A percentile compares a stretch with the other conserved stretches of the same genome.
Conservation (phyloP, 495 filamentous ascomycete genomes). For the Hypomontagnella monticulosa region DNA sequence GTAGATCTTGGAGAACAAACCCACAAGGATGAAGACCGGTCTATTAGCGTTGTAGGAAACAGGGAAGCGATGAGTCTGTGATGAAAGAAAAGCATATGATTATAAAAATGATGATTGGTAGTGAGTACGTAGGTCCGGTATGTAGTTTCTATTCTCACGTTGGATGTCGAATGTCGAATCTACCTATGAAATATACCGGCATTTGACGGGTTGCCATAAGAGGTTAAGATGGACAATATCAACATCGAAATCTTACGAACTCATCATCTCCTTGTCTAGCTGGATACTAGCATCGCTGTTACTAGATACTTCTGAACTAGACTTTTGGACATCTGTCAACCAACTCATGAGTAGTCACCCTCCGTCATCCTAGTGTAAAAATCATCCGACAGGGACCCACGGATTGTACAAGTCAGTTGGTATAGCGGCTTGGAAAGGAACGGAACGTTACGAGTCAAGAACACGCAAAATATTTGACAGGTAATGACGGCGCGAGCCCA, state of each 20-base stretch:
- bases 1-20: constrained; percentile 32
- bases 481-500: constrained; percentile 25
- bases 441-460: constrained; percentile 29
- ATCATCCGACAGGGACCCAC: constrained; percentile 3
- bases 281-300: constrained; percentile 2
- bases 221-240: constrained; percentile 22
- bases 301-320: constrained; percentile 17
- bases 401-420: constrained; percentile 16
- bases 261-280: constrained; percentile 10
- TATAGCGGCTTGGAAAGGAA: constrained; percentile 2
- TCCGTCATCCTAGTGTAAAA: constrained; percentile 5
- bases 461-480: background rate
- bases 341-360: background rate
- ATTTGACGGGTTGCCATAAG: constrained; percentile 29
- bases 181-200: constrained; percentile 1
- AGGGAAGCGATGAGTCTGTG: constrained; percentile 10
- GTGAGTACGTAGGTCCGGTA: no score
- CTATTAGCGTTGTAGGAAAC: constrained; percentile 18
- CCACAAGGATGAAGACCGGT: constrained; percentile 21
- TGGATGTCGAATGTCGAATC: background rate
- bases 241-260: constrained; percentile 2
- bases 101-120: constrained; percentile 5
- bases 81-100: constrained; percentile 23
- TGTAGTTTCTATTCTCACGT: constrained; percentile 6
- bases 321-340: constrained; percentile 9